Conservation (phyloP, 1,139 yeast genomes). For the Sugiyamaella paludigena region DNA sequence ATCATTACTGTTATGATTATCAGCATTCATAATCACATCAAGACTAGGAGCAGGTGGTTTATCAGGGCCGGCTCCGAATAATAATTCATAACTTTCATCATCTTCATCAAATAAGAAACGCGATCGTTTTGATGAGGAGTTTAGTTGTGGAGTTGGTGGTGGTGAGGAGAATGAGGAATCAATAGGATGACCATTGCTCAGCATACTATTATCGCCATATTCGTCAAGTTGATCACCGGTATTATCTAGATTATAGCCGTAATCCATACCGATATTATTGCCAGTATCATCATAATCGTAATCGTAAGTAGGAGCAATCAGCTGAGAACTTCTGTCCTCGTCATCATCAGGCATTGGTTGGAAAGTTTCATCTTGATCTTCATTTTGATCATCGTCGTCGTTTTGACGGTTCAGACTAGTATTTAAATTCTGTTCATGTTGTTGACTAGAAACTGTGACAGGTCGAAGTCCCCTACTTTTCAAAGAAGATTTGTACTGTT, state of each 20-base stretch:
- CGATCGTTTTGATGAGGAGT: background rate
- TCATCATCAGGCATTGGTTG: background rate
- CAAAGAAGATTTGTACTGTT: constrained; percentile 10
- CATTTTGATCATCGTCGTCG: background rate
- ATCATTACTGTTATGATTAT: background rate
- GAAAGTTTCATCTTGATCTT: background rate
- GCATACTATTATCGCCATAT: constrained; percentile 1
- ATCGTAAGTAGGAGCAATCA: no score
- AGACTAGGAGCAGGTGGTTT: background rate
- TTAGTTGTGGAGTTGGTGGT: constrained; percentile 1
- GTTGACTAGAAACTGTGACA: constrained; percentile 3
- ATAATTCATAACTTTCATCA: background rate
- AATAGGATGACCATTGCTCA: background rate
- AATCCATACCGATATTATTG: no score
- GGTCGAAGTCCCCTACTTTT: constrained; percentile 15
- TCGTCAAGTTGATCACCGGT: no score
- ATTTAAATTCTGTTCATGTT: background rate
- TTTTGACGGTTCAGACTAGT: background rate
- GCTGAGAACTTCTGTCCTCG: background rate
- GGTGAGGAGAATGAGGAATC: constrained; percentile 4
- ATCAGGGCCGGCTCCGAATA: background rate
- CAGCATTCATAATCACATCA: no score
- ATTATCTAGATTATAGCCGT: no score
- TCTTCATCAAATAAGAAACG: background rate
- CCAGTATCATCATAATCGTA: background rate